Percentiles rank a stretch among this genome's conserved stretches.
Evolutionary conservation across 208 protist genomes (phyloP).

Genomic region (Herpetomonas tarakana): DNA sequence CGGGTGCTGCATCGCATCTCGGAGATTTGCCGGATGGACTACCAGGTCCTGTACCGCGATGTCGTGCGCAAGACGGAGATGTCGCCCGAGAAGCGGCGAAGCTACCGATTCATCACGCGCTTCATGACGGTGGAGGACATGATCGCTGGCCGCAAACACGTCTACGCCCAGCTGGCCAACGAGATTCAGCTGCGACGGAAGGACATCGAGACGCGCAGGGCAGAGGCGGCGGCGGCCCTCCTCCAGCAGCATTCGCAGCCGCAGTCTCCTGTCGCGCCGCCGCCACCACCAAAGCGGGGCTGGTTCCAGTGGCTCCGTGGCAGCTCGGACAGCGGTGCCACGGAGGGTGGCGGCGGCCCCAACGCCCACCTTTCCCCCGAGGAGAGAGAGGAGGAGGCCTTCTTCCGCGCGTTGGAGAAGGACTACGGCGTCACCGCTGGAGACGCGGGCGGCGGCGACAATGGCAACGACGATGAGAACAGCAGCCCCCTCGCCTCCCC

Average conservation of each 20-base stretch:
- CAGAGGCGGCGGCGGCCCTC: conserved; percentile 19
- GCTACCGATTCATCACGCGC: conserved; percentile 71
- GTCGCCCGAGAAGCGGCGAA: conserved; percentile 50
- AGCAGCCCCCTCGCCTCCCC: conserved; percentile 4
- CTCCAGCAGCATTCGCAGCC: not conserved
- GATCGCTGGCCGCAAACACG: conserved; percentile 59
- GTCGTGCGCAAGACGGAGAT: conserved; percentile 65
- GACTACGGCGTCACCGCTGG: conserved; percentile 67
- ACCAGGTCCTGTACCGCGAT: conserved; percentile 71
- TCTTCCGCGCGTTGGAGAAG: conserved; percentile 48
- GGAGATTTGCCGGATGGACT: conserved; percentile 54
- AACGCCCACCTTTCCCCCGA: conserved; percentile 18
- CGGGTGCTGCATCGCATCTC: conserved; percentile 58
- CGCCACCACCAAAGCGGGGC: conserved; percentile 15
- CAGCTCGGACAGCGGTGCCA: not conserved
- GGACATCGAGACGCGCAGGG: conserved; percentile 53
- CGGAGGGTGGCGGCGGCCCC: not conserved
- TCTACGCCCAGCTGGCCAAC: conserved; percentile 73
- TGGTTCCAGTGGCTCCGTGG: conserved; percentile 59
- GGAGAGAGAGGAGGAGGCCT: conserved; percentile 44
- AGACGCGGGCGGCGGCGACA: conserved; percentile 14
- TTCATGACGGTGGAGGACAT: conserved; percentile 82
- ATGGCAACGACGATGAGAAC: conserved; percentile 8
- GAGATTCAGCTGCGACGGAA: conserved; percentile 73
- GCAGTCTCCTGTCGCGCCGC: conserved; percentile 4